Conservation (phyloP, 208 protist species). For the Leptomonas seymouri region DNA sequence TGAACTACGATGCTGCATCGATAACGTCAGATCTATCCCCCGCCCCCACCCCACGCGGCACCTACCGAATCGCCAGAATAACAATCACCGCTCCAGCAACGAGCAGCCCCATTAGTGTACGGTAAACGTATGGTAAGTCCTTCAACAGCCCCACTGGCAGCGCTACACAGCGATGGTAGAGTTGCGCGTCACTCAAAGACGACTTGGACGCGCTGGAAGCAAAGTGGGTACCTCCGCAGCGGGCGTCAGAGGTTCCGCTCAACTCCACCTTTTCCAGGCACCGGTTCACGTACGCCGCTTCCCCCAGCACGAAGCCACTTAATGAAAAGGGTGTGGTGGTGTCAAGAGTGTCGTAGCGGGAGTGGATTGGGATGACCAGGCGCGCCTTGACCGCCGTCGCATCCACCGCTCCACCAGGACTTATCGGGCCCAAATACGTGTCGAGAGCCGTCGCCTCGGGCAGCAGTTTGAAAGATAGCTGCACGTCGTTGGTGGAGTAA, state of each 20-base stretch:
- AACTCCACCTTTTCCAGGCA: constrained; percentile 52
- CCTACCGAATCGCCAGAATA: constrained; percentile 29
- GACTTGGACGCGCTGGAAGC: constrained; percentile 3
- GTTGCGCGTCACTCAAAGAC: not conserved
- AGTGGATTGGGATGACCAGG: constrained; percentile 81
- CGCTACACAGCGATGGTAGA: constrained; percentile 33
- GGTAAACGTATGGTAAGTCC: constrained; percentile 66
- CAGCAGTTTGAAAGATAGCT: constrained; percentile 28
- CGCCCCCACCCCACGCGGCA: not conserved
- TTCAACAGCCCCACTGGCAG: constrained; percentile 65
- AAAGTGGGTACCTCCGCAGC: constrained; percentile 14
- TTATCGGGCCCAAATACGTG: not conserved
- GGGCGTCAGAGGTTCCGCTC: constrained; percentile 12
- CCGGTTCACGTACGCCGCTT: constrained; percentile 46
- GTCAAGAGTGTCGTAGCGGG: constrained; percentile 74
- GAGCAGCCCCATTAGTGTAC: constrained; percentile 52
- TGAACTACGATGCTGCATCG: too few species aligned
- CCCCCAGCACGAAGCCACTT: constrained; percentile 39
- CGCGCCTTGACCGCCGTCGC: not conserved
- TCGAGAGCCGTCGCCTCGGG: constrained; percentile 16
- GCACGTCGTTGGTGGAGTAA: constrained; percentile 55
- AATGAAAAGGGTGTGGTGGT: constrained; percentile 42
- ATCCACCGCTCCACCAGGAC: not conserved
- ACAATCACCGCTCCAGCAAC: constrained; percentile 51
- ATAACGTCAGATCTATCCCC: not conserved